These are phyloP conservation scores for Ichthyophthirius multifiliis DNA, from an alignment of 169 alveolate genomes.

Conservation along the genomic window DNA sequence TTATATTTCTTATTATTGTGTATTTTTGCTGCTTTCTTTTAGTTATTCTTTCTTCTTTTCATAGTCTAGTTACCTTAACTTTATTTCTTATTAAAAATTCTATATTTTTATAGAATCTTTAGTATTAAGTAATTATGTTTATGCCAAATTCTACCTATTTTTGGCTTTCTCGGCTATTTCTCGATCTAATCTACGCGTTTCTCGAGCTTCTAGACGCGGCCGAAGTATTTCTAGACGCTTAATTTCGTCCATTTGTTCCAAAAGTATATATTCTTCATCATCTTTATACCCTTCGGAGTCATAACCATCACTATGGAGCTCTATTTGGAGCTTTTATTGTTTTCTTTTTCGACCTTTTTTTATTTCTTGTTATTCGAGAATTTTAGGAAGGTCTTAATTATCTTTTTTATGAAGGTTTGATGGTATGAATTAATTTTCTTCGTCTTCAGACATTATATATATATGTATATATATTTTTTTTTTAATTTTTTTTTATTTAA, in stretches of 20 bases:
- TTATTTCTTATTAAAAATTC: not conserved
- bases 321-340: too few species aligned
- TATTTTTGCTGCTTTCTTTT: not conserved
- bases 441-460: too few species aligned
- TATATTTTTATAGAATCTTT: too few species aligned
- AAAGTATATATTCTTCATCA: not conserved
- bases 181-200: not conserved
- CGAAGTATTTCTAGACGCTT: not conserved
- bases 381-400: too few species aligned
- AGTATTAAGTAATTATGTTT: too few species aligned
- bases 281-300: constrained; percentile 3
- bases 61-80: not conserved
- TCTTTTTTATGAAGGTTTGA: too few species aligned
- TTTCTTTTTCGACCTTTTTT: too few species aligned
- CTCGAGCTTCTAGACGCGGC: not conserved
- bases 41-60: not conserved
- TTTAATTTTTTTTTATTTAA: too few species aligned
- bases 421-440: too few species aligned
- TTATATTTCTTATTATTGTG: not conserved
- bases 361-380: too few species aligned
- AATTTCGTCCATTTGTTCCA: not conserved
- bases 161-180: not conserved
- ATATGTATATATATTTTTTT: too few species aligned
- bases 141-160: not conserved
- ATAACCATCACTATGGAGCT: not conserved